These are phyloP conservation scores for Pascua guehoae DNA, from an alignment of 1,284 basidiomycete genomes.

Conservation along the genomic window DNA sequence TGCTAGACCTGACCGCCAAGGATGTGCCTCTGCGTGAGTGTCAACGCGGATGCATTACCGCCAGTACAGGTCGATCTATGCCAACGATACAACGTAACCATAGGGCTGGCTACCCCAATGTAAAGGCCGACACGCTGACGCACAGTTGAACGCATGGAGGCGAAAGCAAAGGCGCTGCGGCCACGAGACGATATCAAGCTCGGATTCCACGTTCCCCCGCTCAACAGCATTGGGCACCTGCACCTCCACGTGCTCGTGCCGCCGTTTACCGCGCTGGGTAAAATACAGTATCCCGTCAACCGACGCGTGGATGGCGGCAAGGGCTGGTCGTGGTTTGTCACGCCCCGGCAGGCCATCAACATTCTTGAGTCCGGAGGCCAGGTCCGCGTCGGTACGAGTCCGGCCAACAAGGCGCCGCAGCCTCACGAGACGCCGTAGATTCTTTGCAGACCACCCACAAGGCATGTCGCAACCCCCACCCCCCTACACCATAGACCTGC, in stretches of 20 bases:
- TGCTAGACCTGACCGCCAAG: slow-evolving; percentile 53
- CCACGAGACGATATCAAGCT: slow-evolving; percentile 52
- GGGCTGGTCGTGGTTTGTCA: slow-evolving; percentile 73
- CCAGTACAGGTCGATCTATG: no score
- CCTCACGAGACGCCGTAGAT: neutral
- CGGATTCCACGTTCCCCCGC: slow-evolving; percentile 79
- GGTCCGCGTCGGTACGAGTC: slow-evolving; percentile 51
- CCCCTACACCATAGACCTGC: neutral
- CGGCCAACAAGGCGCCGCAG: slow-evolving; percentile 4
- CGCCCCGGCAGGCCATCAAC: slow-evolving; percentile 60
- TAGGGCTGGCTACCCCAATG: neutral
- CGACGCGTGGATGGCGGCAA: slow-evolving; percentile 52
- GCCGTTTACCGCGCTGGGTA: slow-evolving; percentile 57
- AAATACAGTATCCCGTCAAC: slow-evolving; percentile 60
- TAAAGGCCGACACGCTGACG: neutral
- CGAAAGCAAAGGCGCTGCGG: slow-evolving; percentile 56
- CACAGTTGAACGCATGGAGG: slow-evolving; percentile 61
- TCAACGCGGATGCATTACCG: no score
- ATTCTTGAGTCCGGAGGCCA: slow-evolving; percentile 59
- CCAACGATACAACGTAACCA: no score
- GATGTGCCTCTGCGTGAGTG: slow-evolving; percentile 57
- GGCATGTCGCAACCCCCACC: neutral
- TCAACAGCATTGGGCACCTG: slow-evolving; percentile 71
- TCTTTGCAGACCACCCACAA: neutral
- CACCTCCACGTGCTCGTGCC: slow-evolving; percentile 73